Conservation (phyloP, 371 early-diverging fungal species). For the Catenaria anguillulae region DNA sequence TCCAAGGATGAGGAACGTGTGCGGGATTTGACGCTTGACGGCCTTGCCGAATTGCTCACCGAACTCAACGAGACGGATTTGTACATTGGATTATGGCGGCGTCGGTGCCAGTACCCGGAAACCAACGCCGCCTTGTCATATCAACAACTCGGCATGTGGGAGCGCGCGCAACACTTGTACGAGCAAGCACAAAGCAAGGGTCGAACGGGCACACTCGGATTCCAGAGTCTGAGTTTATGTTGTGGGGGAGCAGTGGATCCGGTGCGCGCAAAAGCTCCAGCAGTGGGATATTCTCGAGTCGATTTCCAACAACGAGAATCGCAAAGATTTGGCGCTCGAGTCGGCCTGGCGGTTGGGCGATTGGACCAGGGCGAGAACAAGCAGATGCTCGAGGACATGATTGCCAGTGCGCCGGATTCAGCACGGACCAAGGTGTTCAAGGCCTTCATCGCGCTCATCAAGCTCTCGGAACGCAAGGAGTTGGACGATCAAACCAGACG, state of each 20-base stretch:
- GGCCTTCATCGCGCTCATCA: conserved; percentile 60
- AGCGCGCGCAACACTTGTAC: conserved; percentile 77
- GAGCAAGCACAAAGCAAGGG: conserved; percentile 90
- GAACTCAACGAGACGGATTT: conserved; percentile 73
- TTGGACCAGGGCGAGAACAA: conserved; percentile 50
- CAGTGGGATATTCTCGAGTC: conserved; percentile 97
- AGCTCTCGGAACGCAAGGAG: conserved; percentile 46
- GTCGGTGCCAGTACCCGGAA: conserved; percentile 80
- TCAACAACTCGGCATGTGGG: conserved; percentile 90
- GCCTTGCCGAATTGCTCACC: conserved; percentile 65
- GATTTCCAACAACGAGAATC: conserved; percentile 75
- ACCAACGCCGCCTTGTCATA: conserved; percentile 92
- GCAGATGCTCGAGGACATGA: conserved; percentile 32
- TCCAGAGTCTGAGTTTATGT: conserved; percentile 82
- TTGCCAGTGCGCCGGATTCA: conserved; percentile 35
- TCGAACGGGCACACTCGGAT: conserved; percentile 69
- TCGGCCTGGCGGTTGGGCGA: conserved; percentile 84
- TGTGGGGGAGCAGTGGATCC: conserved; percentile 97
- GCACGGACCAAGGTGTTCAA: conserved; percentile 73
- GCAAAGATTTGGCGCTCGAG: conserved; percentile 67
- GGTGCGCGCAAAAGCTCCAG: conserved; percentile 81
- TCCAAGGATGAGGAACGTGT: conserved; percentile 72
- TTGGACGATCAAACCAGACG: conserved; percentile 27
- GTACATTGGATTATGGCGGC: conserved; percentile 84
- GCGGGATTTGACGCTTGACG: conserved; percentile 78